Evolutionary conservation across 2,329 filamentous ascomycete species (phyloP).

Genomic region (Arthrinium phaeospermum): DNA sequence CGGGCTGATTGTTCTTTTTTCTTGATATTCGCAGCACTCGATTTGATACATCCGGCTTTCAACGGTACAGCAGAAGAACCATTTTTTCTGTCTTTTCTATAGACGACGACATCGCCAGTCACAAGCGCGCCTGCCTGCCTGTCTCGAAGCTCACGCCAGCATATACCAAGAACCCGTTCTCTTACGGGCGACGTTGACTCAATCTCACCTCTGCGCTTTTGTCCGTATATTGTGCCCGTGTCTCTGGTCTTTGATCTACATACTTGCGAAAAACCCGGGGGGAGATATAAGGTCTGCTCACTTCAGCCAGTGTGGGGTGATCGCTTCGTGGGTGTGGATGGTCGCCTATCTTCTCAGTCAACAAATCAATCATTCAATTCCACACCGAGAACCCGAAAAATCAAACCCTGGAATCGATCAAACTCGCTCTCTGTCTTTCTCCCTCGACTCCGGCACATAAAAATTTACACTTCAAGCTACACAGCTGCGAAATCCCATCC

Average conservation of each 20-base stretch:
- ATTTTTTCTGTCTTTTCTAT: not conserved
- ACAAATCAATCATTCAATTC: not conserved
- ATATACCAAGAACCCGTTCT: not conserved
- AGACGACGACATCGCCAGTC: slow-evolving; percentile 6
- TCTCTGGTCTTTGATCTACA: slow-evolving; percentile 14
- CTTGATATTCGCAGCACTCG: slow-evolving; percentile 3
- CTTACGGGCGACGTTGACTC: not conserved
- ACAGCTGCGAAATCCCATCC: not conserved
- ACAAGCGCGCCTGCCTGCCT: not conserved
- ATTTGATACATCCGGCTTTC: slow-evolving; percentile 4
- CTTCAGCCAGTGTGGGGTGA: slow-evolving; percentile 16
- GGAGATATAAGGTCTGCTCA: slow-evolving; percentile 11
- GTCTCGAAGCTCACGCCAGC: slow-evolving; percentile 9
- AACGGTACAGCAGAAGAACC: not conserved
- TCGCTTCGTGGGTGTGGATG: slow-evolving; percentile 3
- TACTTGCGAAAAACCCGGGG: not conserved
- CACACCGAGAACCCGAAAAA: slow-evolving; percentile 9
- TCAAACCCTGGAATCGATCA: not conserved
- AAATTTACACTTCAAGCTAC: not conserved
- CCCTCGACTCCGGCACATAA: not conserved
- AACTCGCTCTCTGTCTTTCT: not conserved
- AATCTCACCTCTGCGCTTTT: not conserved
- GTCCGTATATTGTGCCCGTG: slow-evolving; percentile 11
- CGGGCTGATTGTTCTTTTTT: not conserved
- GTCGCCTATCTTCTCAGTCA: slow-evolving; percentile 11